phyloP scores from a whole-genome alignment of 805 yeast species.

The Maudiozyma pseudohumilis region DNA sequence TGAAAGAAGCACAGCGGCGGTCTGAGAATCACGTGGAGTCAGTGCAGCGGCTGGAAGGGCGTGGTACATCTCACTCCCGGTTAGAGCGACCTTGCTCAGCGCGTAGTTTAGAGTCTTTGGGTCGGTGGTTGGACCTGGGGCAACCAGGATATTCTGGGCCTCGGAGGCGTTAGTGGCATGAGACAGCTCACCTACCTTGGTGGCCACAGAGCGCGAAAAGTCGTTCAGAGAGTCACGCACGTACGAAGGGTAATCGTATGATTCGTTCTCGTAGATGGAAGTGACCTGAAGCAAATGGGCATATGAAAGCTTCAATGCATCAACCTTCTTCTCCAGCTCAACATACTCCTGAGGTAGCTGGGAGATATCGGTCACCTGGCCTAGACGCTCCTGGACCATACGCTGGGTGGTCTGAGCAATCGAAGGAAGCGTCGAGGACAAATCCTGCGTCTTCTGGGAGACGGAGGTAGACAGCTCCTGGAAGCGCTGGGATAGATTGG shows the following conservation, averaged over 20 bases:
- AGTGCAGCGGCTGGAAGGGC: slow-evolving; percentile 9
- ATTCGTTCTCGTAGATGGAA: slow-evolving; percentile 54
- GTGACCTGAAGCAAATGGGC: slow-evolving; percentile 45
- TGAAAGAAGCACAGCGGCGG: slow-evolving; percentile 50
- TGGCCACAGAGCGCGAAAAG: slow-evolving; percentile 54
- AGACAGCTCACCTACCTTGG: slow-evolving; percentile 56
- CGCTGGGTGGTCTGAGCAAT: slow-evolving; percentile 76
- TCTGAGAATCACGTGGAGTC: slow-evolving; percentile 30
- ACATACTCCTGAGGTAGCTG: slow-evolving; percentile 77
- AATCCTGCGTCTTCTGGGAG: slow-evolving; percentile 30
- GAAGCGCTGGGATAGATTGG: slow-evolving; percentile 21
- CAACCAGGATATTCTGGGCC: slow-evolving; percentile 60
- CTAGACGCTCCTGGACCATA: slow-evolving; percentile 67
- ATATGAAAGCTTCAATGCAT: slow-evolving; percentile 61
- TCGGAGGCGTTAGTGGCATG: slow-evolving; percentile 71
- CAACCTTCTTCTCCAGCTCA: slow-evolving; percentile 63
- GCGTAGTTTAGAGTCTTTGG: slow-evolving; percentile 84
- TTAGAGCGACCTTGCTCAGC: slow-evolving; percentile 62
- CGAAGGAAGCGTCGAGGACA: slow-evolving; percentile 51
- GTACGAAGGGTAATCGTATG: slow-evolving; percentile 76
- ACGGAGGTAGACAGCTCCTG: slow-evolving; percentile 26
- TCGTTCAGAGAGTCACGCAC: slow-evolving; percentile 65
- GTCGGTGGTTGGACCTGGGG: slow-evolving; percentile 38
- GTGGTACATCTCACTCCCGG: slow-evolving; percentile 26
- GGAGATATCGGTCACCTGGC: slow-evolving; percentile 72